A percentile compares a stretch with the other conserved stretches of the same genome.
These are phyloP conservation scores for Brachypodium distachyon DNA, from an alignment of 202 grass and related monocot species.

Conservation along the genomic window DNA sequence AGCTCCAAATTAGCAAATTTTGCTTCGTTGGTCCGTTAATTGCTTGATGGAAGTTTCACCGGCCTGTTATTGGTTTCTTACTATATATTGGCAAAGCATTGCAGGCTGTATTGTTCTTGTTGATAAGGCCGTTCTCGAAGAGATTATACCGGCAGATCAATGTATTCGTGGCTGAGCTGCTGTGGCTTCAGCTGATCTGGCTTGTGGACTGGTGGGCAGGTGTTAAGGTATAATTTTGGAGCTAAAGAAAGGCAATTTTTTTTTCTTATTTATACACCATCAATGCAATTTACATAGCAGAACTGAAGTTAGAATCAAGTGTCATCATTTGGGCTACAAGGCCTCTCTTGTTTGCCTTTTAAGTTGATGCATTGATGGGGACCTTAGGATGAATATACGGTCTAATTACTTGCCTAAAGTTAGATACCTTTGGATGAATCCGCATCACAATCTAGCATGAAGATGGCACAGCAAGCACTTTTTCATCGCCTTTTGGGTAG, in stretches of 20 bases:
- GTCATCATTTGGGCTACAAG: background rate
- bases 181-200: slow-evolving; percentile 92
- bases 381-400: background rate
- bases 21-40: background rate
- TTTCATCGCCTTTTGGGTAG: background rate
- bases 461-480: background rate
- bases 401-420: background rate
- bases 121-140: slow-evolving; percentile 70
- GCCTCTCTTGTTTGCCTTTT: background rate
- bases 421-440: background rate
- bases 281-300: background rate
- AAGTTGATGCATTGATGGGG: background rate
- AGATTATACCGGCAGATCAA: slow-evolving; percentile 74
- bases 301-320: background rate
- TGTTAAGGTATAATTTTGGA: slow-evolving; percentile 50
- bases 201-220: slow-evolving; percentile 95
- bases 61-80: background rate
- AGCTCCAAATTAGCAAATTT: background rate
- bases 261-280: background rate
- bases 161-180: slow-evolving; percentile 57
- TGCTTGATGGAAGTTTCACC: background rate
- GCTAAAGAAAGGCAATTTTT: background rate
- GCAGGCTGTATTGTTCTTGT: slow-evolving; percentile 55
- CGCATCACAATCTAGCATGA: background rate
- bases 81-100: background rate